Percentiles rank a stretch among this genome's conserved stretches.
phyloP scores from a whole-genome alignment of 495 filamentous ascomycete genomes.

The Daldinia concentrica region DNA sequence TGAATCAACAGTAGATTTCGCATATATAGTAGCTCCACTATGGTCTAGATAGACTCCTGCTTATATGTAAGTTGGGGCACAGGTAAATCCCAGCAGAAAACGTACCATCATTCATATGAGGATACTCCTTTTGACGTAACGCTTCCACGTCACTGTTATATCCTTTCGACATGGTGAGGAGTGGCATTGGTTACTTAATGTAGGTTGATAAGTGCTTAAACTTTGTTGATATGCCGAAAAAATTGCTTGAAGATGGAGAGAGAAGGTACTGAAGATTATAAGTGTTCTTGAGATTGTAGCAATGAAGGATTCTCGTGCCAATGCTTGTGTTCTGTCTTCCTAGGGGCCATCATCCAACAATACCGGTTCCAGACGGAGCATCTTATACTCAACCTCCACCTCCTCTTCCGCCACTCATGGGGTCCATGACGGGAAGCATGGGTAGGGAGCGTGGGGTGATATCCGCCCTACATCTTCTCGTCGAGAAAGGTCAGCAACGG shows the following conservation, averaged over 20 bases:
- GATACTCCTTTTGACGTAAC: conserved; percentile 56
- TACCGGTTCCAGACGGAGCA: conserved; percentile 22
- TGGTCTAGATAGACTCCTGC: conserved; percentile 76
- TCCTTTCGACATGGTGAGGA: conserved; percentile 36
- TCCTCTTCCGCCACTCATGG: conserved; percentile 29
- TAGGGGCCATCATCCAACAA: conserved; percentile 5
- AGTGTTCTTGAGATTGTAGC: not conserved
- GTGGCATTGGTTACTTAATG: conserved; percentile 29
- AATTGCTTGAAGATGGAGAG: conserved; percentile 7
- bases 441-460: conserved; percentile 42
- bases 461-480: conserved; percentile 43
- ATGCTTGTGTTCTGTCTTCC: conserved; percentile 1
- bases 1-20: conserved; percentile 66
- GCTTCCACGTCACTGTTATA: conserved; percentile 54
- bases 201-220: conserved; percentile 5
- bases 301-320: conserved; percentile 15
- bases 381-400: conserved; percentile 37
- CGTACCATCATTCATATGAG: conserved; percentile 59
- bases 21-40: conserved; percentile 76
- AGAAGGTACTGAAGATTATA: not conserved
- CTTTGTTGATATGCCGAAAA: not conserved
- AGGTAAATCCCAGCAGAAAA: not conserved
- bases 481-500: conserved; percentile 40
- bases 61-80: conserved; percentile 6
- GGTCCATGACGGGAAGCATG: conserved; percentile 32